Percentiles rank a stretch among this genome's conserved stretches.
Conservation (phyloP, 176 grass and related monocot genomes). For the Cenchrus purpureus region DNA sequence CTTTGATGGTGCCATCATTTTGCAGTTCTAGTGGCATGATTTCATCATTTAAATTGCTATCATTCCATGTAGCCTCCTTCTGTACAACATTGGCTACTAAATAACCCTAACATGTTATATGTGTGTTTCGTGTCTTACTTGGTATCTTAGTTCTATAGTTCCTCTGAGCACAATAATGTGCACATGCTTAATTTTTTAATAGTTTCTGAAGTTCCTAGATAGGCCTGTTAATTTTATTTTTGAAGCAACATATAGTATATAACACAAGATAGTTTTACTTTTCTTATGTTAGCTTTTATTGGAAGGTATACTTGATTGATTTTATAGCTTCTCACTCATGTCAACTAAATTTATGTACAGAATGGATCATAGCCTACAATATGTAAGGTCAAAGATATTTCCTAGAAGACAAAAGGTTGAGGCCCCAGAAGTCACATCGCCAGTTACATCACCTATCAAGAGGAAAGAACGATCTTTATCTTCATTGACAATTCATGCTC, state of each 20-base stretch:
- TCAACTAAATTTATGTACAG: constrained; percentile 48
- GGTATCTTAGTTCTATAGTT: background rate
- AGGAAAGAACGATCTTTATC: constrained; percentile 84
- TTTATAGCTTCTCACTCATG: constrained; percentile 15
- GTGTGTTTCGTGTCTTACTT: background rate
- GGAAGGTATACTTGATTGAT: background rate
- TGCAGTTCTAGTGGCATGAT: background rate
- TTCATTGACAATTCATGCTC: constrained; percentile 60
- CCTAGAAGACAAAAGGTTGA: constrained; percentile 64
- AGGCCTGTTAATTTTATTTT: constrained; percentile 1
- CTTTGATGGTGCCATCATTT: constrained; percentile 19
- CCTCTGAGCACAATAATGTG: background rate
- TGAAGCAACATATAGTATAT: constrained; percentile 4
- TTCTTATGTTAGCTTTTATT: constrained; percentile 21
- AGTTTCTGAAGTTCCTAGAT: background rate
- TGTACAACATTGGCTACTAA: background rate
- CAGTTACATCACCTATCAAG: constrained; percentile 49
- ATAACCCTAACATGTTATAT: constrained; percentile 6
- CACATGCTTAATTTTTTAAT: background rate
- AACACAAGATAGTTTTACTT: background rate
- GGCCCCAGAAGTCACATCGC: constrained; percentile 47
- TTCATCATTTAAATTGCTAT: constrained; percentile 7
- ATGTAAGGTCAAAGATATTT: constrained; percentile 76
- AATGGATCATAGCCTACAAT: constrained; percentile 71
- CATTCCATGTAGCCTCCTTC: background rate